A percentile compares a stretch with the other conserved stretches of the same genome.
phyloP scores from a whole-genome alignment of 352 stramenopile species.

The Phytopythium litorale region DNA sequence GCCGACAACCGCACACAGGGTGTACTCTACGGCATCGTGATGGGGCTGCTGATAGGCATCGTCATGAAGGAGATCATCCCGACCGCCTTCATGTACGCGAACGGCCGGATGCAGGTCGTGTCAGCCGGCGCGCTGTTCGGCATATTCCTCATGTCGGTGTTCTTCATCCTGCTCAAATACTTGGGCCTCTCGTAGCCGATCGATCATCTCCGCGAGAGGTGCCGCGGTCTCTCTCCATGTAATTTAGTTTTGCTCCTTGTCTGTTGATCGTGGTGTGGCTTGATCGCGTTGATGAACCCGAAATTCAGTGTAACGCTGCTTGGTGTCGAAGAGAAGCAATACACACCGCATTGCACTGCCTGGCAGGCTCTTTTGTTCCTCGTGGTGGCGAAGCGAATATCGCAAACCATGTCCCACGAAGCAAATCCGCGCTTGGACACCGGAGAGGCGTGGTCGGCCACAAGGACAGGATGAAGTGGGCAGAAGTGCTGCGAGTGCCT shows the following conservation, averaged over 20 bases:
- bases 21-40: slow-evolving; percentile 90
- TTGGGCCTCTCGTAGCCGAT: slow-evolving; percentile 28
- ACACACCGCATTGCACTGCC: neutral
- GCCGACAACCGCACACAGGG: slow-evolving; percentile 74
- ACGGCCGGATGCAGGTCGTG: slow-evolving; percentile 78
- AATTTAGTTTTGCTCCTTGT: slow-evolving; percentile 2
- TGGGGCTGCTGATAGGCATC: slow-evolving; percentile 94
- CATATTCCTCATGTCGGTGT: slow-evolving; percentile 87
- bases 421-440: neutral
- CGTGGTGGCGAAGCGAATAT: neutral
- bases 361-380: neutral
- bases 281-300: neutral
- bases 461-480: neutral
- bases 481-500: neutral
- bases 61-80: slow-evolving; percentile 90
- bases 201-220: neutral
- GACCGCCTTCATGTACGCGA: slow-evolving; percentile 90
- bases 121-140: slow-evolving; percentile 76
- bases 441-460: neutral
- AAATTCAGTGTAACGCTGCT: neutral
- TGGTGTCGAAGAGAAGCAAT: neutral
- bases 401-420: neutral
- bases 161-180: slow-evolving; percentile 88
- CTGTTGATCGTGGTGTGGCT: neutral
- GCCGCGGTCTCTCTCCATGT: neutral